These are phyloP conservation scores for Cadophora sp. DNA, from an alignment of 2,329 filamentous ascomycete genomes.

Conservation along the genomic window DNA sequence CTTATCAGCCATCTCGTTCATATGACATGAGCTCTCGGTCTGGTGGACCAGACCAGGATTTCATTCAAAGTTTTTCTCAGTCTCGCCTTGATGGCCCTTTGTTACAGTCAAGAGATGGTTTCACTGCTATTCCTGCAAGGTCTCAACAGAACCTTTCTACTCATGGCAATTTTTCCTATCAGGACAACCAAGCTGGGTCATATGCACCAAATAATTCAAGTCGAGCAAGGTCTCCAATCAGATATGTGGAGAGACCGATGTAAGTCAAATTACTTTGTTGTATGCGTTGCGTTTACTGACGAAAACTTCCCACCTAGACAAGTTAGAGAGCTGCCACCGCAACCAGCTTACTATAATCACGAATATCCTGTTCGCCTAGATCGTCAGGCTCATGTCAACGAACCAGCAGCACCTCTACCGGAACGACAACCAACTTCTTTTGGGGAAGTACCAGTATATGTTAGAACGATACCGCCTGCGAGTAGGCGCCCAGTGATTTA, in stretches of 20 bases:
- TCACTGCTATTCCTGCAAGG: slow-evolving; percentile 35
- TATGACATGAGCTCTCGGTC: slow-evolving; percentile 34
- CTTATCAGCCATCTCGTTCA: slow-evolving; percentile 37
- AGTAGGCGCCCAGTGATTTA: slow-evolving; percentile 8
- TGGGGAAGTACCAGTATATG: slow-evolving; percentile 17
- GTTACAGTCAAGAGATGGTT: slow-evolving; percentile 34
- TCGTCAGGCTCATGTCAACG: neutral
- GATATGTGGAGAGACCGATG: slow-evolving; percentile 38
- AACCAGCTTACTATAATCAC: slow-evolving; percentile 20
- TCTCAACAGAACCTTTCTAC: slow-evolving; percentile 29
- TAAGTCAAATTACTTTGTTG: slow-evolving; percentile 34
- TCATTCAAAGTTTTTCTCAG: slow-evolving; percentile 43
- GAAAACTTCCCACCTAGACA: slow-evolving; percentile 22
- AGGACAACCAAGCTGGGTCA: slow-evolving; percentile 35
- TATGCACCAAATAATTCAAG: slow-evolving; percentile 26
- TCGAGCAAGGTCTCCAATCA: slow-evolving; percentile 39
- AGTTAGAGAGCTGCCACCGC: slow-evolving; percentile 24
- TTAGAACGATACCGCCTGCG: slow-evolving; percentile 8
- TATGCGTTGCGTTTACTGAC: slow-evolving; percentile 32
- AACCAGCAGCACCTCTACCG: neutral
- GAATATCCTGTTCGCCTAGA: neutral
- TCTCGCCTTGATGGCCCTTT: slow-evolving; percentile 38
- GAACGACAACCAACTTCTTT: slow-evolving; percentile 7
- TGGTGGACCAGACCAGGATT: slow-evolving; percentile 36
- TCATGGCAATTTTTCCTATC: slow-evolving; percentile 28